Conservation (phyloP, 2,329 filamentous ascomycete species). For the Colletotrichum sp. region DNA sequence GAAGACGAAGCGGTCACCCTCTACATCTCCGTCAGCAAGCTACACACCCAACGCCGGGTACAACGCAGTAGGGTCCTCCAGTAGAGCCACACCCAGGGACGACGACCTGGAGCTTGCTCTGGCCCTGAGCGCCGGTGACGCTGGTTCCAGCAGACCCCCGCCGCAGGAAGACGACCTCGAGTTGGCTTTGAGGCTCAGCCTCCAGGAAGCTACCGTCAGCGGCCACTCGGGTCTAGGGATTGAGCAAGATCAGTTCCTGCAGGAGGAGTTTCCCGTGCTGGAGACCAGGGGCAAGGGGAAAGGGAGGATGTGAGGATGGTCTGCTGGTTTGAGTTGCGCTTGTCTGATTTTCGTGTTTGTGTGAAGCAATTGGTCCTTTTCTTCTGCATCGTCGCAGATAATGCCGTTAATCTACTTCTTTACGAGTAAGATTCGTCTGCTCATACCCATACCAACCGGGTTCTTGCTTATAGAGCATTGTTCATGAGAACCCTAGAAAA, state of each 20-base stretch:
- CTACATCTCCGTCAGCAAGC: slow-evolving; percentile 39
- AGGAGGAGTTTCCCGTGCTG: slow-evolving; percentile 46
- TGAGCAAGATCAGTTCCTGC: slow-evolving; percentile 19
- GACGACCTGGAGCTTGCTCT: slow-evolving; percentile 67
- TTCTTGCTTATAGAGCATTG: neutral
- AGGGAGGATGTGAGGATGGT: slow-evolving; percentile 35
- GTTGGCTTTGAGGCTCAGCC: slow-evolving; percentile 62
- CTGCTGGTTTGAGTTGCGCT: neutral
- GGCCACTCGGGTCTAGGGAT: slow-evolving; percentile 35
- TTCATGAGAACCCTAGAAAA: neutral
- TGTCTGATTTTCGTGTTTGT: neutral
- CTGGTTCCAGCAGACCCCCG: slow-evolving; percentile 55
- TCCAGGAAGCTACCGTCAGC: neutral
- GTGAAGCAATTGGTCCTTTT: neutral
- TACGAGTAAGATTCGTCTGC: neutral
- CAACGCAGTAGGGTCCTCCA: neutral
- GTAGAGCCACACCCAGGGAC: slow-evolving; percentile 37
- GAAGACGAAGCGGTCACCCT: slow-evolving; percentile 43
- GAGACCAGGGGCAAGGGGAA: slow-evolving; percentile 48
- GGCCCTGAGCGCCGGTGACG: slow-evolving; percentile 49
- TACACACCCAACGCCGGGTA: slow-evolving; percentile 31
- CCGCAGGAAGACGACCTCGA: slow-evolving; percentile 62
- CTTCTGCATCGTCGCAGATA: neutral
- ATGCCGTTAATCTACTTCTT: neutral
- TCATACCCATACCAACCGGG: neutral